Evolutionary conservation across 805 yeast species (phyloP).

Genomic region (Clavispora fructus): DNA sequence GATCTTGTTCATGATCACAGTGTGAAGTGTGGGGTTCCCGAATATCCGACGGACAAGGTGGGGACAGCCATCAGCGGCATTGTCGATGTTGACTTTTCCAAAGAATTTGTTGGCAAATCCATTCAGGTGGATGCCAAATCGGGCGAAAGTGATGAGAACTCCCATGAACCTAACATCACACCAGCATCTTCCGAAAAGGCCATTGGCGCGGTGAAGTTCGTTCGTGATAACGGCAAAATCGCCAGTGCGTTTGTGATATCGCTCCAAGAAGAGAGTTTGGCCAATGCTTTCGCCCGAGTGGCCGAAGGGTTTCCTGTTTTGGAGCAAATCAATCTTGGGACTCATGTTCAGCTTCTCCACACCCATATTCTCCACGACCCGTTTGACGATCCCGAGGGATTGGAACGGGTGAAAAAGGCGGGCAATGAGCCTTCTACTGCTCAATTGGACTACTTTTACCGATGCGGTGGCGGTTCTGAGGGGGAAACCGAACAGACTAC

Average conservation of each 20-base stretch:
- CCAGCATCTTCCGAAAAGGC: not conserved
- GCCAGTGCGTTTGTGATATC: slow-evolving; percentile 10
- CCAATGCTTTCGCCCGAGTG: slow-evolving; percentile 45
- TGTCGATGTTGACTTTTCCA: slow-evolving; percentile 1
- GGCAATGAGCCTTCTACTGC: not conserved
- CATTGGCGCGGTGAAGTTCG: not conserved
- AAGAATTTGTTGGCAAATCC: not conserved
- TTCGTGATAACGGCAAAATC: not conserved
- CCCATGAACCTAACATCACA: not conserved
- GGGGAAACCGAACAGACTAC: slow-evolving; percentile 25
- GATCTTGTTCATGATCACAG: slow-evolving; percentile 35
- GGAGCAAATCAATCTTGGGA: slow-evolving; percentile 33
- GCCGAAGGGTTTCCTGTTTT: slow-evolving; percentile 47
- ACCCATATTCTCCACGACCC: slow-evolving; percentile 52
- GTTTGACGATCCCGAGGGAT: slow-evolving; percentile 28
- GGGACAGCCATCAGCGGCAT: slow-evolving; percentile 4
- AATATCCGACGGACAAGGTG: slow-evolving; percentile 27
- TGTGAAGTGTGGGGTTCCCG: slow-evolving; percentile 46
- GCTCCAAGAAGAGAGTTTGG: slow-evolving; percentile 21
- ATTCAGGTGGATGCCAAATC: not conserved
- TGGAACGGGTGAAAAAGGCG: slow-evolving; percentile 6
- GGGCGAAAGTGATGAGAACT: not conserved
- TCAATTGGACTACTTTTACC: not conserved
- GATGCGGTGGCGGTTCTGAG: slow-evolving; percentile 11
- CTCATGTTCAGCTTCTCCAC: slow-evolving; percentile 43